Evolutionary conservation across 352 stramenopile genomes (phyloP).

Genomic region (Pythium scleroteichum): DNA sequence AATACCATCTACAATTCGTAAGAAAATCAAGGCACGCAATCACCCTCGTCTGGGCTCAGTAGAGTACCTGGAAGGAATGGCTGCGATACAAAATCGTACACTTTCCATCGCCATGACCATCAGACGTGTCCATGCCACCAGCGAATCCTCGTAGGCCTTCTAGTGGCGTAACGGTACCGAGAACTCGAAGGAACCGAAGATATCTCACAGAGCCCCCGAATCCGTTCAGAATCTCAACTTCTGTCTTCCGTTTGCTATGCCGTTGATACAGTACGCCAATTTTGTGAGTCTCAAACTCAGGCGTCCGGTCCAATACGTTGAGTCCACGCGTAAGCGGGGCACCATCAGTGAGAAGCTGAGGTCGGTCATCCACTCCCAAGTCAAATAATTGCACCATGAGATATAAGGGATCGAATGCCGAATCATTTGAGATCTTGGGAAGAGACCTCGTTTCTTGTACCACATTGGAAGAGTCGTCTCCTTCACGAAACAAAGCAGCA

Average conservation of each 20-base stretch:
- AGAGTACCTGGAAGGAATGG: constrained; percentile 56
- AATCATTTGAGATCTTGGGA: neutral
- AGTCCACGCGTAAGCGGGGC: constrained; percentile 57
- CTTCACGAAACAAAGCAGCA: too few species aligned
- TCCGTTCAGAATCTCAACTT: constrained; percentile 75
- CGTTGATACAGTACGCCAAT: constrained; percentile 80
- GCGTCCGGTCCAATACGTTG: constrained; percentile 78
- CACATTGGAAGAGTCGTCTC: neutral
- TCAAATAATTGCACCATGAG: constrained; percentile 88
- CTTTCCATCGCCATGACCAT: constrained; percentile 66
- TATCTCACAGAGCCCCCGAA: constrained; percentile 75
- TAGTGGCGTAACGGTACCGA: constrained; percentile 71
- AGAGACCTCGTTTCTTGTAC: too few species aligned
- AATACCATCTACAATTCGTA: constrained; percentile 75
- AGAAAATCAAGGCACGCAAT: neutral
- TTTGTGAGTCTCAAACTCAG: constrained; percentile 85
- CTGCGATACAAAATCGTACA: constrained; percentile 78
- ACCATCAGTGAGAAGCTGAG: constrained; percentile 61
- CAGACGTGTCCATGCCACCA: constrained; percentile 70
- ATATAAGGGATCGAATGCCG: constrained; percentile 54
- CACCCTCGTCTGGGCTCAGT: neutral
- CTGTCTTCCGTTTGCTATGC: constrained; percentile 50
- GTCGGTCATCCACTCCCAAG: constrained; percentile 49
- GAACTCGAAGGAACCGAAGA: constrained; percentile 63
- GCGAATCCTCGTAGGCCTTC: constrained; percentile 67